Conservation (phyloP, 305 asterid genomes). For the Rubia peregrina region DNA sequence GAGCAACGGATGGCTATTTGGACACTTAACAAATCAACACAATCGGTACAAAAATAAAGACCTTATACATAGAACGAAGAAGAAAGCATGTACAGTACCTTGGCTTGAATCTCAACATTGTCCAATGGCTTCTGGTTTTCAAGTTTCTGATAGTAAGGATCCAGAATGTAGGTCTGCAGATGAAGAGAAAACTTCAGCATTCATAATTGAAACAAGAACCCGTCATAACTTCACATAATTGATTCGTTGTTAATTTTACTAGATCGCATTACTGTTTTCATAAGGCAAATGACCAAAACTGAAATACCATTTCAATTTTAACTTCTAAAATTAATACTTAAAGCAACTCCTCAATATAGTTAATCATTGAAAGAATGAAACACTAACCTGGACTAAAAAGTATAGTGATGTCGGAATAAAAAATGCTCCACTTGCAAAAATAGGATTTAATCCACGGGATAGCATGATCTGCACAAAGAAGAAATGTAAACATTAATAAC, state of each 20-base stretch:
- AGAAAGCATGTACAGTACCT: slow-evolving; percentile 41
- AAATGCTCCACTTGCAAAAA: slow-evolving; percentile 76
- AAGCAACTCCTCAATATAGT: background rate
- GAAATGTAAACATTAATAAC: background rate
- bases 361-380: slow-evolving; percentile 7
- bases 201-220: background rate
- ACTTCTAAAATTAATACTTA: background rate
- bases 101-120: slow-evolving; percentile 48
- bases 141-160: slow-evolving; percentile 67
- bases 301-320: background rate
- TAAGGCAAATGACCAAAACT: background rate
- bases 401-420: slow-evolving; percentile 74
- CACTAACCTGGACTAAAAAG: slow-evolving; percentile 68
- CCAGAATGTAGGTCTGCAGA: slow-evolving; percentile 66
- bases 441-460: slow-evolving; percentile 54
- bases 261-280: background rate
- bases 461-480: slow-evolving; percentile 57
- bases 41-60: background rate
- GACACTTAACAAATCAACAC: background rate
- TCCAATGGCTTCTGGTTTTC: slow-evolving; percentile 64
- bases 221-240: background rate
- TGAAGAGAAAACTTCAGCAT: slow-evolving; percentile 8
- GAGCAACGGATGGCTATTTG: background rate
- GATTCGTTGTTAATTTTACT: background rate
- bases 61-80: background rate